These are phyloP conservation scores for Wickerhamomyces chaumierensis DNA, from an alignment of 805 yeast genomes.

Conservation along the genomic window DNA sequence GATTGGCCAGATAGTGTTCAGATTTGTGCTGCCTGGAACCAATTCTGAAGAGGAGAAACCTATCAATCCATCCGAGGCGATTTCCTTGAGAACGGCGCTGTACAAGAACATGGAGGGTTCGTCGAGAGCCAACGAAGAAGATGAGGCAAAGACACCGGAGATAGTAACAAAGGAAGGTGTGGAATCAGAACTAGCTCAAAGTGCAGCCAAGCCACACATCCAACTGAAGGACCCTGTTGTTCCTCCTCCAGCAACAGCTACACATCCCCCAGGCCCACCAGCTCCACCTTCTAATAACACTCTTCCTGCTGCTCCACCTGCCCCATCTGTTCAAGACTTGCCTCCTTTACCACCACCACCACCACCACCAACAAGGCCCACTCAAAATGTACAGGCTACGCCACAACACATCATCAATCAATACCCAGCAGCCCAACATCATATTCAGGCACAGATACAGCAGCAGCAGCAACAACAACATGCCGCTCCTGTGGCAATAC, in stretches of 20 bases:
- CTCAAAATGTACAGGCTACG: neutral
- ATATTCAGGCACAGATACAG: neutral
- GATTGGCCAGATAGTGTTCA: conserved; percentile 85
- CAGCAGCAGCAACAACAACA: neutral
- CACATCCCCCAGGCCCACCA: neutral
- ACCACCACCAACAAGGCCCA: too few species aligned
- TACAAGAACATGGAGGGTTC: conserved; percentile 20
- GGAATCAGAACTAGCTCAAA: neutral
- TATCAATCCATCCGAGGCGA: conserved; percentile 52
- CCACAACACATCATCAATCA: neutral
- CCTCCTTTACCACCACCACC: neutral
- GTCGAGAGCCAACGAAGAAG: neutral
- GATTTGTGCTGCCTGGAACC: conserved; percentile 72
- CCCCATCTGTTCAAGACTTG: neutral
- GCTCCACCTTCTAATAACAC: too few species aligned
- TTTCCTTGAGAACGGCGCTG: conserved; percentile 40
- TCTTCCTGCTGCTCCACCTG: neutral
- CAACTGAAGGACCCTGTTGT: too few species aligned
- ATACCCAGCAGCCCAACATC: neutral
- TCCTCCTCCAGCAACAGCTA: neutral
- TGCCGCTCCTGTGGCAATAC: neutral
- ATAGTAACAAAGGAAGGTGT: neutral
- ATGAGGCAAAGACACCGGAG: neutral
- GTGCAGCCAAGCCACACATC: neutral
- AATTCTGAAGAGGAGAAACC: conserved; percentile 27